Conservation (phyloP, 1,284 basidiomycete genomes). For the Ceratobasidium sp. region DNA sequence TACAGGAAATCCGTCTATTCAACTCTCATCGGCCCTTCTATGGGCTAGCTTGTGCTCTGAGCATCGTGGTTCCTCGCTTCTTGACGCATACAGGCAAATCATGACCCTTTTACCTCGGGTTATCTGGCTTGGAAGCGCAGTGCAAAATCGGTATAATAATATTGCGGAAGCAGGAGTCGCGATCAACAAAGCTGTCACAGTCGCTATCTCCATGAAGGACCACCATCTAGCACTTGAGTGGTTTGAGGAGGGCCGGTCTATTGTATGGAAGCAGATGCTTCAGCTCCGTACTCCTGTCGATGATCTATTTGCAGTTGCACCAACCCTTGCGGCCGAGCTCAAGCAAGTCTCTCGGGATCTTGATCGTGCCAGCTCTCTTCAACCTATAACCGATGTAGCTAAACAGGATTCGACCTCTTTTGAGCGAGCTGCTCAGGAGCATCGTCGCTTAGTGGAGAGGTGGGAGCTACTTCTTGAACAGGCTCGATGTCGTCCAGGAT, state of each 20-base stretch:
- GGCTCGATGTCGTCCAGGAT: not conserved
- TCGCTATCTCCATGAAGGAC: not conserved
- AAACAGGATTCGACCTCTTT: not conserved
- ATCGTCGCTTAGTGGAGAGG: not conserved
- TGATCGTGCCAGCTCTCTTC: slow-evolving; percentile 40
- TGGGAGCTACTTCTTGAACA: not conserved
- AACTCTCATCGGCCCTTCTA: not conserved
- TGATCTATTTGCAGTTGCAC: slow-evolving; percentile 44
- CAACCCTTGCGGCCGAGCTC: not conserved
- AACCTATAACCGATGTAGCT: not conserved
- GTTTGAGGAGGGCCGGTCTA: slow-evolving; percentile 50
- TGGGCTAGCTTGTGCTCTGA: not conserved
- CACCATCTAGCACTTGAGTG: slow-evolving; percentile 48
- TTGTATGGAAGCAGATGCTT: slow-evolving; percentile 52
- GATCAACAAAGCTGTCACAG: not conserved
- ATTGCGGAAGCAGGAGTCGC: not conserved
- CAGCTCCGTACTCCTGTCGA: slow-evolving; percentile 52
- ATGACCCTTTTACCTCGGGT: slow-evolving; percentile 19
- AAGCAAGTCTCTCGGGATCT: slow-evolving; percentile 40
- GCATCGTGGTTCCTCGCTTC: too few relatives aligned
- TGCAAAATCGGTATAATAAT: too few relatives aligned
- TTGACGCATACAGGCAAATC: slow-evolving; percentile 1
- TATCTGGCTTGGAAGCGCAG: too few relatives aligned
- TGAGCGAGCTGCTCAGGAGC: not conserved
- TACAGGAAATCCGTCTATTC: not conserved